Base-by-base conservation (phyloP, 169 alveolate genomes). In the Plasmodium knowlesi region DNA sequence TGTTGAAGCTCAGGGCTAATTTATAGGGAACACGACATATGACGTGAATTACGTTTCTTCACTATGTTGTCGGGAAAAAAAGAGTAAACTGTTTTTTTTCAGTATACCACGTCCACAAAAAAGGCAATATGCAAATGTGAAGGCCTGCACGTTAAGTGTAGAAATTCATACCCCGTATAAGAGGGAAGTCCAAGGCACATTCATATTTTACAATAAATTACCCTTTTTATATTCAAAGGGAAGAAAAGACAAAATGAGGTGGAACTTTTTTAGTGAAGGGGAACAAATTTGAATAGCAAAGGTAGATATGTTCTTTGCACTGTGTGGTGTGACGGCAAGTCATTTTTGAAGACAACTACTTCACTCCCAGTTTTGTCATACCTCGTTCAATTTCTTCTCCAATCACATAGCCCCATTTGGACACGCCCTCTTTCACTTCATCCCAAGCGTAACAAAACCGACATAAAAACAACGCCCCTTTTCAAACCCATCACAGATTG, bases 1-100 rank as follows among this genome's bases (percentile, higher is more conserved):
- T 37, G 82, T 53, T 54, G 89, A 46, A 81, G 70, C 50, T 22
- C 72, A 92, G 83, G 78, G 92, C 53, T 83, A 83, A 83, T 25
- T 82, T 53, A 4, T 57, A n/a, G n/a, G 12, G 80, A n/a, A 82
- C 72, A 25, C 39, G 22, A 22, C 30, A 67, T 25, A 70, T 25
- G 30, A 28, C 74, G 72, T 83, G 54, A 67, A 67, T 22, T 67
- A 67, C 76, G 22, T 67, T 67, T 67, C 76, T 67, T 67, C 76
- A 67, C 30, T 22, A 25, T 19, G 37, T 22, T 67, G 37, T 22
- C 76, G 76, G 76, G 30, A 25, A 67, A 67, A 67, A 67, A 67
- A 50, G 61, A 14, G 61, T 50, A 50, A 50, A 50, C 14, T 50
- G 22, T 19, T 50, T 22, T 22, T 50, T 19, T 50, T 50, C 61